Evolutionary conservation across 148 eudicot species (phyloP), one percentile per base, ranked within the genome.

Genomic region (Arbutus unedo): DNA sequence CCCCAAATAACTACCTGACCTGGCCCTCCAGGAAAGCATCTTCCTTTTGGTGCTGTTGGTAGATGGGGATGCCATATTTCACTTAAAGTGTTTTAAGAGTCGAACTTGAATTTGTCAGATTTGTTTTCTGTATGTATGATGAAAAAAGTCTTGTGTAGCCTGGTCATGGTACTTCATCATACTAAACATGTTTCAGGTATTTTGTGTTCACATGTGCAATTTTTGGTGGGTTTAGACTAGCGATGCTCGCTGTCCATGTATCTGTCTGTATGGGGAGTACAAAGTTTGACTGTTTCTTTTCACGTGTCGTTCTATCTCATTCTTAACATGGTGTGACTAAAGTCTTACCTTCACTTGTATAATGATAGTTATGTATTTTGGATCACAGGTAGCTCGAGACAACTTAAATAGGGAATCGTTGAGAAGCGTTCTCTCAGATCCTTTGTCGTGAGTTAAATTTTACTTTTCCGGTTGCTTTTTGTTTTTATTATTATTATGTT

Each of bases 391-490:
- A 68, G 85, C 90, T 77, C 88, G 64, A 67, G 88, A 82, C 84
- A 87, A 85, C 88, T 16, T 83, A 55, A 88, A 83, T 81, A 90
- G 80, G 87, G 96, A 89, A 79, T 94, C 98, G 67, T 86, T 94
- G 85, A 92, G 98, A 89, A 91, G 98, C 77, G 89, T 92, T 50
- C 94, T 94, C 76, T 94, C 98, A 41, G 98, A 94, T 86, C 93
- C 95, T 83, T 70, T 94, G 80, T 93, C 98, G 98, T 94, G 90
- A 91, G 97, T 90, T 78, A n/a, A 55, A 11, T 14, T 70, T 54
- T 57, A 25, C 10, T 70, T 55, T 44, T 67, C 54, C 5, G 23
- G 5, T 55, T 77, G 77, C 57, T 76, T 54, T n/a, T 38, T 70
- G 7, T 76, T 77, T 78, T 13, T 60, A 18, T 78, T 5, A 31